A percentile compares a stretch with the other conserved stretches of the same genome.
phyloP scores from a whole-genome alignment of 2,329 filamentous ascomycete genomes.

The Hypoxylon sp. region DNA sequence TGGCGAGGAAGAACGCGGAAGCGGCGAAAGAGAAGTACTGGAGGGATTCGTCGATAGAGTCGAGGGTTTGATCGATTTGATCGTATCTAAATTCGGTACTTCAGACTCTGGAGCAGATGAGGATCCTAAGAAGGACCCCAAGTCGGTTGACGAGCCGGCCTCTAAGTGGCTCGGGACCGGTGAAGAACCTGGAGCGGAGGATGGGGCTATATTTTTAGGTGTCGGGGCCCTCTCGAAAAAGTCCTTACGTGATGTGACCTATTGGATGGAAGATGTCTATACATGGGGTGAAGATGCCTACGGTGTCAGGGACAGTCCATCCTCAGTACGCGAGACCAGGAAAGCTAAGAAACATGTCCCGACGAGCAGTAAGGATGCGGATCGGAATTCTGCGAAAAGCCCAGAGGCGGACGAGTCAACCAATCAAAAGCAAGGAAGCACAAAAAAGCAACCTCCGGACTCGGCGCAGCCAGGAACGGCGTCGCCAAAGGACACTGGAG shows the following conservation, averaged over 20 bases:
- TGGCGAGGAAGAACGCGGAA: slow-evolving; percentile 94
- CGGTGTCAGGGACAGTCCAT: slow-evolving; percentile 84
- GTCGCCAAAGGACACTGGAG: slow-evolving; percentile 39
- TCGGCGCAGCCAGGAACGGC: slow-evolving; percentile 13
- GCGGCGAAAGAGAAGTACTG: slow-evolving; percentile 91
- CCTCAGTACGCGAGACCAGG: slow-evolving; percentile 70
- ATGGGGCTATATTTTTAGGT: slow-evolving; percentile 90
- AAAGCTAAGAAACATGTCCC: slow-evolving; percentile 56
- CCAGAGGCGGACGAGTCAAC: slow-evolving; percentile 16
- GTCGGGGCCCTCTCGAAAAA: slow-evolving; percentile 79
- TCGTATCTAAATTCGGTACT: slow-evolving; percentile 86
- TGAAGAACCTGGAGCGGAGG: slow-evolving; percentile 75
- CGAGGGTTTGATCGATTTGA: slow-evolving; percentile 87
- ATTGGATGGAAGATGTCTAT: slow-evolving; percentile 93
- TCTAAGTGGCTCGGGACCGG: slow-evolving; percentile 82
- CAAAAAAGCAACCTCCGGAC: slow-evolving; percentile 25
- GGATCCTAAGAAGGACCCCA: slow-evolving; percentile 52
- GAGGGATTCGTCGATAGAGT: slow-evolving; percentile 87
- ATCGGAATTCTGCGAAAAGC: slow-evolving; percentile 30
- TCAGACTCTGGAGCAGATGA: slow-evolving; percentile 52
- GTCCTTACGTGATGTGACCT: slow-evolving; percentile 80
- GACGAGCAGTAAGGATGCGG: slow-evolving; percentile 23
- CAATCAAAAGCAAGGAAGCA: slow-evolving; percentile 21
- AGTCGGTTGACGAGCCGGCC: slow-evolving; percentile 48
- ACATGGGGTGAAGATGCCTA: slow-evolving; percentile 87